Percentiles rank a stretch among this genome's conserved stretches.
Evolutionary conservation across 192 early-diverging fungal species (phyloP).

Genomic region (Paraglomus occultum): DNA sequence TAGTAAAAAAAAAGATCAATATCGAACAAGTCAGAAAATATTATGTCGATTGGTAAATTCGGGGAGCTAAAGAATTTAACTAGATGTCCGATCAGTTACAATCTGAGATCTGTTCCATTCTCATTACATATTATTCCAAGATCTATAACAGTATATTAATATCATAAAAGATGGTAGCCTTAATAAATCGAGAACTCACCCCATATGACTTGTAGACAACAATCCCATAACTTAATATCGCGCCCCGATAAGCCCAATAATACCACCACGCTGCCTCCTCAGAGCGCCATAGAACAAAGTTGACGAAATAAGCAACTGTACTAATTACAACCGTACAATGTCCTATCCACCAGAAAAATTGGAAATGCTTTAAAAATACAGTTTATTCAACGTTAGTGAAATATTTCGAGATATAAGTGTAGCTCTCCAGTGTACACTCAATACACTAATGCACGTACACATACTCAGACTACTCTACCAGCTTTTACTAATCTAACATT

Average conservation of each 20-base stretch:
- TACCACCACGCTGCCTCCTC: conserved; percentile 48
- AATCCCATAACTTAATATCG: conserved; percentile 68
- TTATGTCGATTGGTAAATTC: background rate
- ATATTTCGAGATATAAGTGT: no score
- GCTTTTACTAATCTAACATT: no score
- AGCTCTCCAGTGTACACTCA: no score
- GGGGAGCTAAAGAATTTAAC: no score
- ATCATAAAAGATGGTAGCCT: no score
- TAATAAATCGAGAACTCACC: conserved; percentile 47
- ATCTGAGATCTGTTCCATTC: no score
- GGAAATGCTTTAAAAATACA: conserved; percentile 37
- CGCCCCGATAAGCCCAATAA: conserved; percentile 62
- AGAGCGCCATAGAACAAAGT: conserved; percentile 42
- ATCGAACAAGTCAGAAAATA: conserved; percentile 11
- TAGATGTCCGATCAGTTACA: no score
- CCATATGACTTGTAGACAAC: conserved; percentile 78
- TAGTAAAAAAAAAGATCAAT: conserved; percentile 33
- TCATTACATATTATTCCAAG: no score
- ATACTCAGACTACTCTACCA: no score
- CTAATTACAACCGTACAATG: conserved; percentile 46
- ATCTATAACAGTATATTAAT: no score
- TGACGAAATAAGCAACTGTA: conserved; percentile 39
- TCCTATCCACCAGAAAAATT: conserved; percentile 55
- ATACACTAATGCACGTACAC: no score
- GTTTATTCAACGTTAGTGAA: no score